These are phyloP conservation scores for Fraxinus sp. DNA, from an alignment of 305 asterid genomes.

Conservation along the genomic window DNA sequence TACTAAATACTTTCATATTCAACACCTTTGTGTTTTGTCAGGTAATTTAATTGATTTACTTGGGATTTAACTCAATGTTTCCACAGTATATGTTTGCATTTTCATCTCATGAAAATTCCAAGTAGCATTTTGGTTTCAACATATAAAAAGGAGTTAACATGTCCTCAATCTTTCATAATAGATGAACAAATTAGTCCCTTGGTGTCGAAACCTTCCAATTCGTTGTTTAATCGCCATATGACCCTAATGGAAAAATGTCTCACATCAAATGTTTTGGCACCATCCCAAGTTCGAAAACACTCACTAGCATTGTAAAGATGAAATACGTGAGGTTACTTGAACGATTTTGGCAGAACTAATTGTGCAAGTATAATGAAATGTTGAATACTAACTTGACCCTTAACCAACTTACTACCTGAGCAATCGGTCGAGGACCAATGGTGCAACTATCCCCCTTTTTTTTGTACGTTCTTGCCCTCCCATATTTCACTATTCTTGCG, in stretches of 20 bases:
- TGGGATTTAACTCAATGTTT: not conserved
- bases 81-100: not conserved
- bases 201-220: not conserved
- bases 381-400: not conserved
- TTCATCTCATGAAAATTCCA: not conserved
- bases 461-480: not conserved
- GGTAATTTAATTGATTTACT: constrained; percentile 37
- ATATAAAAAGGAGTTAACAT: not conserved
- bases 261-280: not conserved
- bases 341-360: not conserved
- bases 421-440: not conserved
- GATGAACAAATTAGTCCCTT: not conserved
- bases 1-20: constrained; percentile 86
- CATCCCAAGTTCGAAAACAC: not conserved
- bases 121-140: not conserved
- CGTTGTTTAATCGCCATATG: not conserved
- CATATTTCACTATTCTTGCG: not conserved
- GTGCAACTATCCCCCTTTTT: not conserved
- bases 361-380: not conserved
- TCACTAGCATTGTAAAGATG: not conserved
- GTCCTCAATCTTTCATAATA: not conserved
- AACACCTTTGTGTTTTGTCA: constrained; percentile 96
- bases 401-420: not conserved
- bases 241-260: not conserved
- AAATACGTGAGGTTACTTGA: not conserved